A percentile compares a stretch with the other conserved stretches of the same genome.
Evolutionary conservation across 1,139 yeast genomes (phyloP).

Genomic region (Geotrichum fermentans): DNA sequence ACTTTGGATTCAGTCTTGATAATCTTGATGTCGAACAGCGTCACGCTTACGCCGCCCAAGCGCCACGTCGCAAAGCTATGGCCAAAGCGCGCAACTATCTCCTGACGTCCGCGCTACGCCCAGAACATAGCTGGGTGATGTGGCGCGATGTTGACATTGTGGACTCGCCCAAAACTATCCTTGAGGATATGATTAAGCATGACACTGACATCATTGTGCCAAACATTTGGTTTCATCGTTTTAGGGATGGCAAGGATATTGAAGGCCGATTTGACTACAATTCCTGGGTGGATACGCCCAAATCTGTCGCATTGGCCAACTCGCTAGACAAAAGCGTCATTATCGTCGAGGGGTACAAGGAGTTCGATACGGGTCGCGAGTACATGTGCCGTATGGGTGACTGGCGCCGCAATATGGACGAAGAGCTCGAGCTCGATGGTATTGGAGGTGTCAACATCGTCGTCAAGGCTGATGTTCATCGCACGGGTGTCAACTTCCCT

Average conservation of each 20-base stretch:
- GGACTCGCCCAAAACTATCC: constrained; percentile 71
- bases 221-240: constrained; percentile 81
- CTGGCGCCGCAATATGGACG: constrained; percentile 57
- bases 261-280: constrained; percentile 85
- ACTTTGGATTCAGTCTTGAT: constrained; percentile 82
- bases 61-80: constrained; percentile 80
- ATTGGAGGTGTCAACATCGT: constrained; percentile 87
- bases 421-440: constrained; percentile 72
- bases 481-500: constrained; percentile 81
- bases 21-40: constrained; percentile 54
- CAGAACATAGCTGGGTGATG: constrained; percentile 89
- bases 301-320: constrained; percentile 62
- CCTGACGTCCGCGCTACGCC: constrained; percentile 66
- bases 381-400: constrained; percentile 74
- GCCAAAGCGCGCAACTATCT: constrained; percentile 90
- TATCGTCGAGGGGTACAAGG: constrained; percentile 87
- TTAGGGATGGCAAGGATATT: constrained; percentile 64
- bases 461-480: constrained; percentile 75
- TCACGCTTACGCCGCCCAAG: constrained; percentile 87
- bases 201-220: constrained; percentile 82
- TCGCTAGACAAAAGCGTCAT: constrained; percentile 75
- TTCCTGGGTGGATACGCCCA: constrained; percentile 80
- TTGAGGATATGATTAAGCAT: constrained; percentile 71
- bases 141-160: constrained; percentile 94
- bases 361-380: constrained; percentile 83